Conservation (phyloP, 129 eudicot species). For the Erigeron canadensis region DNA sequence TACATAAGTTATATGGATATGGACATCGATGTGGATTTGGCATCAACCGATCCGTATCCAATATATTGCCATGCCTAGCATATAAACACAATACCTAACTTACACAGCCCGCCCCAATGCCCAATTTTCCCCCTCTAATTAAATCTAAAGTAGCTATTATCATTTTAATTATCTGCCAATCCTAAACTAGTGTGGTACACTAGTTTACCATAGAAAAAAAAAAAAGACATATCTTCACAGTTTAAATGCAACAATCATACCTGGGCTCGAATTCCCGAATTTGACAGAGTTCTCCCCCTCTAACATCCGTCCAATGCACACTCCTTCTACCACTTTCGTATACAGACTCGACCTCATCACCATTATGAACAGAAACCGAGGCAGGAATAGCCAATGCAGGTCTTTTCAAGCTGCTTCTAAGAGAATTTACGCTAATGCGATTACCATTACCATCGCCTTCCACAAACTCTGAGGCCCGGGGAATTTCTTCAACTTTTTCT, state of each 20-base stretch:
- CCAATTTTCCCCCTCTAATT: neutral
- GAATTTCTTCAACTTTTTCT: slow-evolving; percentile 43
- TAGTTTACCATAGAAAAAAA: neutral
- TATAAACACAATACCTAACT: slow-evolving; percentile 1
- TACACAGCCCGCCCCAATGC: neutral
- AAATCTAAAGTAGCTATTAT: neutral
- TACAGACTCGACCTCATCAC: slow-evolving; percentile 26
- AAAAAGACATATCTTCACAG: neutral
- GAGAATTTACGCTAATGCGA: slow-evolving; percentile 29
- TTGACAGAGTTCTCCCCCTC: slow-evolving; percentile 83
- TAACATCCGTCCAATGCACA: slow-evolving; percentile 82
- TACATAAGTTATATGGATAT: no score
- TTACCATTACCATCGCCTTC: slow-evolving; percentile 34
- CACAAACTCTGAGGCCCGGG: slow-evolving; percentile 28
- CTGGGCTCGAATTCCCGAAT: slow-evolving; percentile 90
- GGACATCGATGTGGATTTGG: no score
- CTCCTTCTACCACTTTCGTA: slow-evolving; percentile 45
- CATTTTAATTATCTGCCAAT: neutral
- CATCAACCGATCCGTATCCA: neutral
- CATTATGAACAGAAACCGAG: slow-evolving; percentile 24
- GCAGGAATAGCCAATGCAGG: slow-evolving; percentile 7
- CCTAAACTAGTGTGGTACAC: neutral
- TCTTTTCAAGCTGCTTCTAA: slow-evolving; percentile 80
- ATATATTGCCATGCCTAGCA: neutral
- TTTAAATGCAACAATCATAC: slow-evolving; percentile 37